Base-by-base conservation (phyloP, 192 early-diverging fungal genomes). In the Coemansia sp. region DNA sequence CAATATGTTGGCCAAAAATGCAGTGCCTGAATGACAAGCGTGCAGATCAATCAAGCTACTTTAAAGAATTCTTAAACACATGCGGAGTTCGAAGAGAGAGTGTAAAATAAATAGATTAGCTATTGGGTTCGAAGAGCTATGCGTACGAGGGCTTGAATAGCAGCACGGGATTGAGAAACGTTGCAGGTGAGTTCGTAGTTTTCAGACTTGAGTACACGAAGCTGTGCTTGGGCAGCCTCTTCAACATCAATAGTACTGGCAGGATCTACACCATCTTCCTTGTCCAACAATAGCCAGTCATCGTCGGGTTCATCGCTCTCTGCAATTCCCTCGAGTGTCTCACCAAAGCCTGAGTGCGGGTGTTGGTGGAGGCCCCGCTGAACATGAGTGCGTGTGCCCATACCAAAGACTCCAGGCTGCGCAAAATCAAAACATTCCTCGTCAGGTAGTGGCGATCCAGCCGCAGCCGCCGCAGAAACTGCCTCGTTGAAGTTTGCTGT, bases 401-500 rank as follows among this genome's bases (percentile, higher is more conserved):
- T 27, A 1, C 51, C 24, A 23, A 14, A 23, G 4, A 14, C 51
- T 22, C 51, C 27, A 14, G 51, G 24, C 19, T 2, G 51, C 49
- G 28, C 3, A 28, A 7, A 31, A 38, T 38, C 56, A 21, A 38
- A 18, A 6, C 7, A 27, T 9, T 31, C 14, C 54, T 31, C 30
- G 25, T 30, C 49, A 21, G 59, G 18, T 22, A 18, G 25, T 16
- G 59, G 48, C 25, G 59, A 47, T 9, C 50, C 47, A 8, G 65
- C 51, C 22, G 55, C 47, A 5, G 67, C 54, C 5, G 59, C 54
- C 16, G 54, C 21, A 22, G 31, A 28, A 7, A 64, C 51, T 2
- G 69, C 62, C 18, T 71, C 58, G 69, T 48, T 61, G 22, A 71
- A 65, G 32, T 62, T 61, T 0, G 44, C 58, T 2, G 64, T 58